These are phyloP conservation scores for Colletotrichum siamense DNA, from an alignment of 2,329 filamentous ascomycete genomes.

Conservation along the genomic window DNA sequence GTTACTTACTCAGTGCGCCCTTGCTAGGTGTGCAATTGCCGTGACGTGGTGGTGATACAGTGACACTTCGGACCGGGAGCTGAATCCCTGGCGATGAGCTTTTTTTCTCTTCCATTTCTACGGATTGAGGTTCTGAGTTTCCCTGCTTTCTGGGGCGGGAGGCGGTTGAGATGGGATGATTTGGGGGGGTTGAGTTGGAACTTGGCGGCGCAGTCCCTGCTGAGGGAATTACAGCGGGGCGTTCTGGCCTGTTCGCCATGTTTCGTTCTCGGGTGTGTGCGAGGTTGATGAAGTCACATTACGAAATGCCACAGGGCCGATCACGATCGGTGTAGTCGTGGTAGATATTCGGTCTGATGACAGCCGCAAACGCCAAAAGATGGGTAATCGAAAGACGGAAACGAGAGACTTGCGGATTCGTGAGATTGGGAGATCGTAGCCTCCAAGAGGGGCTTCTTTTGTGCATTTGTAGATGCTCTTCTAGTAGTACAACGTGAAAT, in stretches of 20 bases:
- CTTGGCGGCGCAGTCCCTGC: neutral
- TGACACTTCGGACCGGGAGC: neutral
- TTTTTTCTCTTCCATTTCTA: neutral
- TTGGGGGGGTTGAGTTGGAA: neutral
- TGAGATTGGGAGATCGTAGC: neutral
- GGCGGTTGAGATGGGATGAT: conserved; percentile 4
- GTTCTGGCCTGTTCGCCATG: neutral
- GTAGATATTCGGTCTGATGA: neutral
- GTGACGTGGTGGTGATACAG: neutral
- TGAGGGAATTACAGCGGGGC: conserved; percentile 15
- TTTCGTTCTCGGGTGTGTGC: neutral
- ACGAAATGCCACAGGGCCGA: neutral
- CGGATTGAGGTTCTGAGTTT: neutral
- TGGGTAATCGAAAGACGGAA: neutral
- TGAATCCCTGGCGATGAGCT: neutral
- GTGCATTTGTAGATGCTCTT: neutral
- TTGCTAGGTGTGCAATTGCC: neutral
- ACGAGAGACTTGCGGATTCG: neutral
- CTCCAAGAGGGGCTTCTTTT: neutral
- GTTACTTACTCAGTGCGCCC: neutral
- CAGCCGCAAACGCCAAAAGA: neutral
- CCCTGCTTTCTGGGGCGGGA: neutral
- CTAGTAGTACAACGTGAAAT: conserved; percentile 11
- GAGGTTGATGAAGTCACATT: neutral
- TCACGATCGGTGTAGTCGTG: neutral